These are phyloP conservation scores for Alloteropsis semialata DNA, from an alignment of 176 grass and related monocot genomes.

Conservation along the genomic window DNA sequence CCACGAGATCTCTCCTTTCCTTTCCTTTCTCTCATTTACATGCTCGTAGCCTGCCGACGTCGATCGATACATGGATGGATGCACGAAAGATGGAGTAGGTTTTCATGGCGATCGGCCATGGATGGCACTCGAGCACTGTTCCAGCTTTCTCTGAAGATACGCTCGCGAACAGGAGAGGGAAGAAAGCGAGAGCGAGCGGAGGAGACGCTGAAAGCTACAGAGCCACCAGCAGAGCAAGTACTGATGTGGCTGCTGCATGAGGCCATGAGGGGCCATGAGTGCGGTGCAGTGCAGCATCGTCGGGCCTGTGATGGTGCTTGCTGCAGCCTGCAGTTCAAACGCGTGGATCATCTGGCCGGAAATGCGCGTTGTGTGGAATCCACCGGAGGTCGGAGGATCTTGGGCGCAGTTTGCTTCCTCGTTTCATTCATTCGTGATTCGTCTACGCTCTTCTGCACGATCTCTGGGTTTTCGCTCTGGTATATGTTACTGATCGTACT, in stretches of 20 bases:
- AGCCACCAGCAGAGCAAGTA: not conserved
- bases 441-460: too few species aligned
- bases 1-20: too few species aligned
- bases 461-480: not conserved
- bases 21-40: conserved; percentile 13
- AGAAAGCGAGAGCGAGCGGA: not conserved
- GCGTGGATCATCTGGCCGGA: not conserved
- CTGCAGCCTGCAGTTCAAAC: not conserved
- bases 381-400: not conserved
- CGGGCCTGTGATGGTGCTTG: not conserved
- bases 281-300: not conserved
- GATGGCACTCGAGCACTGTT: not conserved
- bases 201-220: not conserved
- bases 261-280: not conserved
- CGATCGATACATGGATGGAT: not conserved
- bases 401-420: not conserved
- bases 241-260: not conserved
- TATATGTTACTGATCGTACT: not conserved
- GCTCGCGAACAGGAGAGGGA: not conserved
- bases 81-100: not conserved
- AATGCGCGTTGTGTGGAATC: not conserved
- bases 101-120: not conserved
- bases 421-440: not conserved
- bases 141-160: conserved; percentile 1
- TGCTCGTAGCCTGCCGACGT: not conserved